These are phyloP conservation scores for Hericium erinaceus DNA, from an alignment of 768 basidiomycete species.

Conservation along the genomic window DNA sequence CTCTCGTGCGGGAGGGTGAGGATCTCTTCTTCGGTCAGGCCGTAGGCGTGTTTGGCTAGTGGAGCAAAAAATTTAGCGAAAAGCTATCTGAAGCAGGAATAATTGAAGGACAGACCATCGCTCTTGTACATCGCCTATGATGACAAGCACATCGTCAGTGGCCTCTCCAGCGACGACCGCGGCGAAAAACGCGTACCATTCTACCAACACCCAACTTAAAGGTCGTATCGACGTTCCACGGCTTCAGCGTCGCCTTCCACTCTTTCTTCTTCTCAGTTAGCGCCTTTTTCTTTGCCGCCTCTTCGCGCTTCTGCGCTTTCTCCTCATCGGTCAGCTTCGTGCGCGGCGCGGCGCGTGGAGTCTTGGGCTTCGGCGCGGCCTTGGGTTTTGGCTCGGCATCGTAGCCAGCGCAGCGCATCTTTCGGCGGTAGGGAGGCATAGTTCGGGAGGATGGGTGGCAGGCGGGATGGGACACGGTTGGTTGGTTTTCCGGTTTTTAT, in stretches of 20 bases:
- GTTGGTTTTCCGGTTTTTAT: no score
- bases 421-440: neutral
- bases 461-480: no score
- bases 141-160: no score
- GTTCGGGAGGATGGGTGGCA: no score
- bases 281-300: neutral
- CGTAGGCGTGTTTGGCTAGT: neutral
- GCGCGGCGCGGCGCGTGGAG: neutral
- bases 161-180: neutral
- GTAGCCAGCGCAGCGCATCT: neutral
- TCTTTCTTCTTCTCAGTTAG: neutral
- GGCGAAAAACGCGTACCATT: neutral
- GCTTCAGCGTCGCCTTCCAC: neutral
- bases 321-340: neutral
- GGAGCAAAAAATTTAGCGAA: neutral
- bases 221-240: neutral
- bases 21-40: neutral
- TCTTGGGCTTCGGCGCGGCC: neutral
- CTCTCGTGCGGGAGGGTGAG: neutral
- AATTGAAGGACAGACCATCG: no score
- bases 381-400: neutral
- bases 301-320: neutral
- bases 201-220: neutral
- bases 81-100: neutral
- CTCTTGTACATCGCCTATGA: no score